Evolutionary conservation across 148 eudicot genomes (phyloP).

Genomic region (Spergularia bocconei): DNA sequence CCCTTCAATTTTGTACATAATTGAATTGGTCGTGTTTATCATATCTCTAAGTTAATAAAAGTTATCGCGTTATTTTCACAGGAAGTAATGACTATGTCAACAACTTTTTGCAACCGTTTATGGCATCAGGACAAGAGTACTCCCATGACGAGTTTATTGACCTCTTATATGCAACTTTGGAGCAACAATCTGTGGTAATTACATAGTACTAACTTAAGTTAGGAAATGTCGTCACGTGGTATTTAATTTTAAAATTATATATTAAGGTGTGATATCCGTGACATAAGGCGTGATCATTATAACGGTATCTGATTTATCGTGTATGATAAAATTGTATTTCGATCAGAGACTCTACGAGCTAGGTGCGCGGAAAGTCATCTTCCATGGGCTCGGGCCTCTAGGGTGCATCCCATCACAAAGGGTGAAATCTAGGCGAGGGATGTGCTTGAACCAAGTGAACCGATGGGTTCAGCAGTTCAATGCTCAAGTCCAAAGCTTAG

Average conservation of each 20-base stretch:
- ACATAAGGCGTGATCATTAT: too few species aligned
- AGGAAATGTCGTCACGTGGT: too few species aligned
- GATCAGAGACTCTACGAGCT: conserved; percentile 56
- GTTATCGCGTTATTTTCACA: conserved; percentile 19
- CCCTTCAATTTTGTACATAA: too few species aligned
- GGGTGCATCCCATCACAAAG: conserved; percentile 97
- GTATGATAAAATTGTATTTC: background rate
- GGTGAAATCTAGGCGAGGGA: conserved; percentile 56
- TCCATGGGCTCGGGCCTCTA: conserved; percentile 87
- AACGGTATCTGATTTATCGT: too few species aligned
- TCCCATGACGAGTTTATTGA: conserved; percentile 68
- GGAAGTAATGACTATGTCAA: conserved; percentile 95
- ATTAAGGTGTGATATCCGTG: too few species aligned
- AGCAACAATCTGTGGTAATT: conserved; percentile 60
- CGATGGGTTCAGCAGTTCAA: conserved; percentile 59
- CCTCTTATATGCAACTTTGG: conserved; percentile 54
- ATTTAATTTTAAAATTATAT: too few species aligned
- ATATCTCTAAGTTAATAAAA: too few species aligned
- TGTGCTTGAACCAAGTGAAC: conserved; percentile 72
- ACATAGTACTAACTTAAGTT: background rate
- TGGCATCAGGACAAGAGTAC: conserved; percentile 65
- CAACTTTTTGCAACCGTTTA: conserved; percentile 82
- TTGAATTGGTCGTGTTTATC: too few species aligned
- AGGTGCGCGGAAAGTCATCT: conserved; percentile 72
- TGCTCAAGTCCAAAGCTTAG: conserved; percentile 43